These are phyloP conservation scores for Podila epigama DNA, from an alignment of 192 early-diverging fungal species.

Conservation along the genomic window DNA sequence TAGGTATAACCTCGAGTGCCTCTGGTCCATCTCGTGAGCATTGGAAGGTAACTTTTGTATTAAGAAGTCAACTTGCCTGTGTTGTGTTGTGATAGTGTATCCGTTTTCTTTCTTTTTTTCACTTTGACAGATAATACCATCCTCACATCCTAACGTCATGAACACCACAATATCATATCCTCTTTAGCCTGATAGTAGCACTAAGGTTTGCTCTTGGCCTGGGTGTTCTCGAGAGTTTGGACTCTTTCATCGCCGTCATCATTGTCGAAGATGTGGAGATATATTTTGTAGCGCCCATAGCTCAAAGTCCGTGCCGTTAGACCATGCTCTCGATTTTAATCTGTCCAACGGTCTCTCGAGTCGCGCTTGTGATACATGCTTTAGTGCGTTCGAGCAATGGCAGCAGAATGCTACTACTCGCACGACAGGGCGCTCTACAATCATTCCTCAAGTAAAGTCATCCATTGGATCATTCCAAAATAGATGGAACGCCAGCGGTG, in stretches of 20 bases:
- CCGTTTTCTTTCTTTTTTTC: too few species aligned
- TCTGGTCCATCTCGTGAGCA: not conserved
- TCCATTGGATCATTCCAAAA: too few species aligned
- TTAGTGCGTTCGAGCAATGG: not conserved
- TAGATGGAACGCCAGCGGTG: too few species aligned
- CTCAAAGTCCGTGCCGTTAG: not conserved
- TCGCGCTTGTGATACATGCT: not conserved
- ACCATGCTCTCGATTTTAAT: not conserved
- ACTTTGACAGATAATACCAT: not conserved
- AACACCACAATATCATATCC: not conserved
- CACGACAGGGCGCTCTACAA: not conserved
- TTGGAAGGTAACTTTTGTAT: constrained; percentile 4
- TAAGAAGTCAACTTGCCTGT: too few species aligned
- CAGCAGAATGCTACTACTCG: not conserved
- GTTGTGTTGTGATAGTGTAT: too few species aligned
- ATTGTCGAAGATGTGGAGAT: constrained; percentile 2
- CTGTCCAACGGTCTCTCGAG: not conserved
- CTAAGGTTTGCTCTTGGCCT: not conserved
- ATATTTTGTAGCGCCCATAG: not conserved
- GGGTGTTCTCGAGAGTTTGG: not conserved
- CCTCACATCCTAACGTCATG: not conserved
- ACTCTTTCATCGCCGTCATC: constrained; percentile 1
- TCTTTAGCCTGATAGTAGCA: not conserved
- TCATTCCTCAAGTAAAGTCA: too few species aligned
- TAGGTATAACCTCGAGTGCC: too few species aligned